Evolutionary conservation across 495 filamentous ascomycete species (phyloP).

Genomic region (Penicillium crystallinum): DNA sequence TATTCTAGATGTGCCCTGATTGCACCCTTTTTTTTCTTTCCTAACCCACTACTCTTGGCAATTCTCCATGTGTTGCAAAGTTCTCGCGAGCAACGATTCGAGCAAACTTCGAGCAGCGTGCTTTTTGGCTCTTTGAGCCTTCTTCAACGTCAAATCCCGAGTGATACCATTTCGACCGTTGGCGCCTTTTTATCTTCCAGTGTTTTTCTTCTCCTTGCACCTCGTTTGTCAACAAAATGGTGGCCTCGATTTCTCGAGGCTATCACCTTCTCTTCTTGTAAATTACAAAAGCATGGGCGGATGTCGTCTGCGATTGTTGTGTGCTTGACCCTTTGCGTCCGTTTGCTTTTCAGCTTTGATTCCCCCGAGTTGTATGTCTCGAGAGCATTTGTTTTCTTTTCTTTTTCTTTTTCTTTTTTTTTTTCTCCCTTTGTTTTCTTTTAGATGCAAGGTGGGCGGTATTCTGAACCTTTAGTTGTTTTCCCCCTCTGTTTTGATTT

Average conservation of each 20-base stretch:
- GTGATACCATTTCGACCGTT: neutral
- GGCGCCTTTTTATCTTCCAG: neutral
- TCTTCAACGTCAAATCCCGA: neutral
- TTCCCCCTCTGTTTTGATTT: neutral
- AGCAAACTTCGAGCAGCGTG: neutral
- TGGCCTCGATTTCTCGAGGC: conserved; percentile 11
- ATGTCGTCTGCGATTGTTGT: conserved; percentile 23
- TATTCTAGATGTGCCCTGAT: conserved; percentile 23
- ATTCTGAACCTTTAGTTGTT: conserved; percentile 10
- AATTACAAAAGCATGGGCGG: conserved; percentile 45
- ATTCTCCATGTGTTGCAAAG: neutral
- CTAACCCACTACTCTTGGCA: neutral
- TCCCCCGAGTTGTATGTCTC: conserved; percentile 13
- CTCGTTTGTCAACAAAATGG: conserved; percentile 17
- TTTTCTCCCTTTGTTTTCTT: conserved; percentile 5
- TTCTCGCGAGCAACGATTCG: neutral
- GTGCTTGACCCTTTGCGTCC: conserved; percentile 16
- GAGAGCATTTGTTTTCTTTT: conserved; percentile 10
- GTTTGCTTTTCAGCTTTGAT: conserved; percentile 19
- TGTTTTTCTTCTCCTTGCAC: conserved; percentile 8
- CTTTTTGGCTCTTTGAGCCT: neutral
- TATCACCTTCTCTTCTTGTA: conserved; percentile 25
- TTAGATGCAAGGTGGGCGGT: conserved; percentile 26
- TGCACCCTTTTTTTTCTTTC: neutral
- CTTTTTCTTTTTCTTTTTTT: conserved; percentile 3